These are phyloP conservation scores for Saccharum officinarum DNA, from an alignment of 176 grass and related monocot genomes.

Conservation along the genomic window DNA sequence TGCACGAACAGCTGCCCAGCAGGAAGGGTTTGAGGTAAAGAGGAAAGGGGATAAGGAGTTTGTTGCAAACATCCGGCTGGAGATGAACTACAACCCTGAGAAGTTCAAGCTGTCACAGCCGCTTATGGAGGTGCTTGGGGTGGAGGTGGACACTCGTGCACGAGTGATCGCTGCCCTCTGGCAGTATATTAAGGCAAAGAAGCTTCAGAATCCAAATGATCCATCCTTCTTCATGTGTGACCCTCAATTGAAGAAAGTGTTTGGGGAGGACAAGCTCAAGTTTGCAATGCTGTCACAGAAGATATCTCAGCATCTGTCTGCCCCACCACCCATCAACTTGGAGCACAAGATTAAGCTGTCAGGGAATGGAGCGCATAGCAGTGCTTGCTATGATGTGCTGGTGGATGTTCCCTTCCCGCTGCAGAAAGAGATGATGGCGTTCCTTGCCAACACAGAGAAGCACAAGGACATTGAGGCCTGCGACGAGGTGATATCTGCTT, in stretches of 20 bases:
- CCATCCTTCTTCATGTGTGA: constrained; percentile 86
- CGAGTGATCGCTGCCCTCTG: constrained; percentile 88
- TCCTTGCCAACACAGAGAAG: constrained; percentile 90
- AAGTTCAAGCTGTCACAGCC: constrained; percentile 87
- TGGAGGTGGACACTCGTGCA: constrained; percentile 83
- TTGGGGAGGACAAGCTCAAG: constrained; percentile 94
- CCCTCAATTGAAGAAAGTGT: constrained; percentile 71
- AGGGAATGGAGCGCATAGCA: constrained; percentile 56
- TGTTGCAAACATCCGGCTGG: constrained; percentile 61
- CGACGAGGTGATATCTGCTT: constrained; percentile 87
- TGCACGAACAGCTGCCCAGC: constrained; percentile 51
- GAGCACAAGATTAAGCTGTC: constrained; percentile 89
- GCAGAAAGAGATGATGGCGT: constrained; percentile 85
- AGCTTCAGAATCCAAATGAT: constrained; percentile 84
- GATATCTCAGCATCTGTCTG: constrained; percentile 80
- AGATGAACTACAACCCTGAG: constrained; percentile 96
- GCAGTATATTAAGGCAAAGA: constrained; percentile 97
- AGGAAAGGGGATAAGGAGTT: constrained; percentile 95
- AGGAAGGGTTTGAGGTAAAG: constrained; percentile 97
- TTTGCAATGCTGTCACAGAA: constrained; percentile 91
- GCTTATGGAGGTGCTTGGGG: constrained; percentile 88
- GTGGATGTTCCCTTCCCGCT: constrained; percentile 93
- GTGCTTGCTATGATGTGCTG: constrained; percentile 90
- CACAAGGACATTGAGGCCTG: constrained; percentile 95
- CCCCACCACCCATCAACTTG: constrained; percentile 74